These are phyloP conservation scores for Boletus bicolor DNA, from an alignment of 768 basidiomycete genomes.

Conservation along the genomic window DNA sequence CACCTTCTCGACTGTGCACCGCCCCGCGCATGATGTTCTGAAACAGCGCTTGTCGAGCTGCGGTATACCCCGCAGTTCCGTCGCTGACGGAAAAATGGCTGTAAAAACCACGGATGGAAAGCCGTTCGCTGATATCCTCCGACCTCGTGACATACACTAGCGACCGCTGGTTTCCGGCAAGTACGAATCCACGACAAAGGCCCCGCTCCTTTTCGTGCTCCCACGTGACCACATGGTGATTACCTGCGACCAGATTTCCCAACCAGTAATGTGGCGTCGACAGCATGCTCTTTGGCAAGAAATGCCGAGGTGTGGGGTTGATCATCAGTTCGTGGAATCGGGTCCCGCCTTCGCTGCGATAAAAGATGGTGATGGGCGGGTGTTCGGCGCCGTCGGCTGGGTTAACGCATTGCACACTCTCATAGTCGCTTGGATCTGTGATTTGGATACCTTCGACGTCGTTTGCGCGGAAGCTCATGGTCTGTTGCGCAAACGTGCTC, in stretches of 20 bases:
- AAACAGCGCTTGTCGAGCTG: conserved; percentile 17
- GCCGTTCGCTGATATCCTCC: conserved; percentile 25
- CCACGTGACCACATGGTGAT: conserved; percentile 28
- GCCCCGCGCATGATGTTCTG: conserved; percentile 23
- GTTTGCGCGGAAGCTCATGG: conserved; percentile 30
- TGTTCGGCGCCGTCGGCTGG: conserved; percentile 24
- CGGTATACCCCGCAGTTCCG: conserved; percentile 24
- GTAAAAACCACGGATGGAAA: conserved; percentile 31
- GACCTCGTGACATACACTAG: conserved; percentile 29
- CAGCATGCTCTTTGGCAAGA: conserved; percentile 23
- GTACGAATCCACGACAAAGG: conserved; percentile 28
- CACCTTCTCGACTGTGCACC: conserved; percentile 14
- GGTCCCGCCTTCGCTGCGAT: conserved; percentile 28
- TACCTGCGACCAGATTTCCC: conserved; percentile 22
- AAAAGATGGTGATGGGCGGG: conserved; percentile 34
- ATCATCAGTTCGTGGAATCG: conserved; percentile 30
- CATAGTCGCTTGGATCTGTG: conserved; percentile 28
- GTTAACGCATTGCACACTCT: conserved; percentile 16
- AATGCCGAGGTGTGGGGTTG: conserved; percentile 24
- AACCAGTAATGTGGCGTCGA: conserved; percentile 30
- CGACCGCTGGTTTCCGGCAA: conserved; percentile 33
- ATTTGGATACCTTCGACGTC: conserved; percentile 35
- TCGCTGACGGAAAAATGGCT: conserved; percentile 37
- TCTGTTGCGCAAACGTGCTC: conserved; percentile 25
- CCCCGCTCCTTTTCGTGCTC: conserved; percentile 23